phyloP scores from a whole-genome alignment of 257 asterid genomes.

The Thymus quinquecostatus region DNA sequence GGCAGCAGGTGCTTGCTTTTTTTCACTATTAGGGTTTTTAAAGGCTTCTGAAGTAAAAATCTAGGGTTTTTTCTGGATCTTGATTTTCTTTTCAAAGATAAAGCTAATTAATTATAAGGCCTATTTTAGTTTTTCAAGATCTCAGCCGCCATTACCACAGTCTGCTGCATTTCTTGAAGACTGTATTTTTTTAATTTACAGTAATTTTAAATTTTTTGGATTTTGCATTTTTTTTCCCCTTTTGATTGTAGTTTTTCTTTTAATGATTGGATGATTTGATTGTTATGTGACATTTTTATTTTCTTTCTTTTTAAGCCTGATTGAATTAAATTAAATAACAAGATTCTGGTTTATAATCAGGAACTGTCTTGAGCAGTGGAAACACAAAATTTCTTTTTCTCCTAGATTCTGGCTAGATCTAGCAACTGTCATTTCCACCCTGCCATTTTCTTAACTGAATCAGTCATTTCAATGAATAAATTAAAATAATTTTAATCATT shows the following conservation, averaged over 20 bases:
- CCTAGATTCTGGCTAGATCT: conserved; percentile 34
- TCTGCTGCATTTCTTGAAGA: conserved; percentile 19
- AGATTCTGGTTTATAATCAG: conserved; percentile 31
- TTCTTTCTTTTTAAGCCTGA: too few species aligned
- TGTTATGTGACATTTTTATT: too few species aligned
- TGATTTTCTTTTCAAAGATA: conserved; percentile 27
- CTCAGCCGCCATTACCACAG: conserved; percentile 52
- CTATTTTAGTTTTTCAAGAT: conserved; percentile 24
- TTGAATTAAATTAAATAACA: neutral
- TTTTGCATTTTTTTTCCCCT: too few species aligned
- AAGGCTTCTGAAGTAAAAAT: conserved; percentile 39
- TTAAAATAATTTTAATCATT: conserved; percentile 9
- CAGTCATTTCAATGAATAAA: conserved; percentile 62
- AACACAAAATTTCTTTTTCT: conserved; percentile 38
- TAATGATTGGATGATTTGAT: conserved; percentile 31
- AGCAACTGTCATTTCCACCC: conserved; percentile 41
- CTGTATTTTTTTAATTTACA: neutral
- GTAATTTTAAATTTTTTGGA: too few species aligned
- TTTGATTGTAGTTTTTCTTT: too few species aligned
- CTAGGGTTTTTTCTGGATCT: conserved; percentile 49
- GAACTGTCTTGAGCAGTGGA: conserved; percentile 55
- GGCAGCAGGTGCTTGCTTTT: too few species aligned
- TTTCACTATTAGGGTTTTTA: too few species aligned
- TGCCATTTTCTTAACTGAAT: conserved; percentile 54
- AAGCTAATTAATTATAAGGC: too few species aligned